Conservation (phyloP, 2,329 filamentous ascomycete species). For the Cryphonectria naterciae region DNA sequence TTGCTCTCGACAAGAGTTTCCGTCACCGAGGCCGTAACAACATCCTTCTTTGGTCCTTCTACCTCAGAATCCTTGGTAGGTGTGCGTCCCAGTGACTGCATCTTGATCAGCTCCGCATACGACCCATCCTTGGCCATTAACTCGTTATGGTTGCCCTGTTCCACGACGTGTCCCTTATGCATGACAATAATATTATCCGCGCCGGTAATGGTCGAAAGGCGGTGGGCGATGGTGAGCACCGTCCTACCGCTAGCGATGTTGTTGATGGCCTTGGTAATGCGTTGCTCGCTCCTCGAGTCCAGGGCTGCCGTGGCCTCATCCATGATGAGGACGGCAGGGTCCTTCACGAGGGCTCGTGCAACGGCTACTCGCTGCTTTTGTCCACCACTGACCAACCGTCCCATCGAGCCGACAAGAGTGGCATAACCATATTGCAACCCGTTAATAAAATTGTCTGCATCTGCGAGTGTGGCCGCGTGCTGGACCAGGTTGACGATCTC, state of each 20-base stretch:
- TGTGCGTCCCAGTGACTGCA: conserved; percentile 16
- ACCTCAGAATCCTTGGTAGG: background rate
- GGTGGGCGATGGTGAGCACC: conserved; percentile 57
- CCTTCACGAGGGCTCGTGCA: conserved; percentile 59
- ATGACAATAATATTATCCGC: conserved; percentile 62
- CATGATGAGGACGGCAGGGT: conserved; percentile 61
- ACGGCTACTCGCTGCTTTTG: conserved; percentile 65
- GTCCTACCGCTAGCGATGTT: conserved; percentile 52
- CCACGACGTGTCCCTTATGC: conserved; percentile 23
- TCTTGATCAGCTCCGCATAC: conserved; percentile 55
- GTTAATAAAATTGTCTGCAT: conserved; percentile 60
- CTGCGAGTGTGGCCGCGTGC: conserved; percentile 56
- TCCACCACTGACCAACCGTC: conserved; percentile 61
- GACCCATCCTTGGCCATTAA: conserved; percentile 58
- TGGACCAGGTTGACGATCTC: conserved; percentile 52
- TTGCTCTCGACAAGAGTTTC: conserved; percentile 20
- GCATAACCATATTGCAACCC: conserved; percentile 57
- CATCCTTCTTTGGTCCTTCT: background rate
- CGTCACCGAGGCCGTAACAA: conserved; percentile 6
- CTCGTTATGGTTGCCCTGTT: conserved; percentile 49
- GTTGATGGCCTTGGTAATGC: conserved; percentile 56
- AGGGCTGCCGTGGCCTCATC: conserved; percentile 67
- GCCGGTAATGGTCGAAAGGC: conserved; percentile 52
- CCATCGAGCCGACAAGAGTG: conserved; percentile 56
- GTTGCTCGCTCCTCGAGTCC: conserved; percentile 60